phyloP scores from a whole-genome alignment of 2,329 filamentous ascomycete species.

The Sporothrix sp. region DNA sequence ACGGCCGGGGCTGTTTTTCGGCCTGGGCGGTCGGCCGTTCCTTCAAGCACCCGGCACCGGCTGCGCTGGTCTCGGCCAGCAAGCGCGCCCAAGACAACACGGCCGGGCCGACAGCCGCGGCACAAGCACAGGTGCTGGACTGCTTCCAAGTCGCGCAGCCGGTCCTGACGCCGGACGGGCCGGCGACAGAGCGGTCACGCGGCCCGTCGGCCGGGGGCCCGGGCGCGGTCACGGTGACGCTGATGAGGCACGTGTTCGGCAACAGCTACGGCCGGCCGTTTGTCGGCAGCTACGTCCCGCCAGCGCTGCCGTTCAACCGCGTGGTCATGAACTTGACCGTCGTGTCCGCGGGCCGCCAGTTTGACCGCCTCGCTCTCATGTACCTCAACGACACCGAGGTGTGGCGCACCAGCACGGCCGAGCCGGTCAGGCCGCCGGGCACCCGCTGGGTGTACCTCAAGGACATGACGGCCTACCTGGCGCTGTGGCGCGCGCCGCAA shows the following conservation, averaged over 20 bases:
- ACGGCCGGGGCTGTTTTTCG: too few relatives aligned
- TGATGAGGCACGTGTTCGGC: constrained; percentile 64
- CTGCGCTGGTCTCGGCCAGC: background rate
- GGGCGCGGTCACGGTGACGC: constrained; percentile 38
- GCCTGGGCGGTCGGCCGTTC: too few relatives aligned
- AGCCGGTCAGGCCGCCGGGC: constrained; percentile 55
- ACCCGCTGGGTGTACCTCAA: constrained; percentile 71
- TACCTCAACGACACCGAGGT: constrained; percentile 70
- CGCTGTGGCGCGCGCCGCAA: constrained; percentile 58
- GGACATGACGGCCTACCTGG: constrained; percentile 63
- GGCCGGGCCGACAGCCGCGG: background rate
- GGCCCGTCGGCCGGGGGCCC: constrained; percentile 16
- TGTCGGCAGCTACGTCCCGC: constrained; percentile 57
- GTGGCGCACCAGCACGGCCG: constrained; percentile 75
- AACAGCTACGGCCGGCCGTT: constrained; percentile 66
- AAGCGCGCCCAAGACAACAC: constrained; percentile 8
- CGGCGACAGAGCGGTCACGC: constrained; percentile 21
- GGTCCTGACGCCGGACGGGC: constrained; percentile 41
- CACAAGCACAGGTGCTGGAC: constrained; percentile 34
- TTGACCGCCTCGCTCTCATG: constrained; percentile 65
- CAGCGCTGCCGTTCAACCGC: constrained; percentile 62
- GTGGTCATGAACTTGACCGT: constrained; percentile 70
- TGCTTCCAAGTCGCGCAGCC: constrained; percentile 63
- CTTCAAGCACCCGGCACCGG: background rate
- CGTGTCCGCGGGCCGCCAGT: constrained; percentile 61